Evolutionary conservation across 2,329 filamentous ascomycete species (phyloP).

Genomic region (Daldinia sp.): DNA sequence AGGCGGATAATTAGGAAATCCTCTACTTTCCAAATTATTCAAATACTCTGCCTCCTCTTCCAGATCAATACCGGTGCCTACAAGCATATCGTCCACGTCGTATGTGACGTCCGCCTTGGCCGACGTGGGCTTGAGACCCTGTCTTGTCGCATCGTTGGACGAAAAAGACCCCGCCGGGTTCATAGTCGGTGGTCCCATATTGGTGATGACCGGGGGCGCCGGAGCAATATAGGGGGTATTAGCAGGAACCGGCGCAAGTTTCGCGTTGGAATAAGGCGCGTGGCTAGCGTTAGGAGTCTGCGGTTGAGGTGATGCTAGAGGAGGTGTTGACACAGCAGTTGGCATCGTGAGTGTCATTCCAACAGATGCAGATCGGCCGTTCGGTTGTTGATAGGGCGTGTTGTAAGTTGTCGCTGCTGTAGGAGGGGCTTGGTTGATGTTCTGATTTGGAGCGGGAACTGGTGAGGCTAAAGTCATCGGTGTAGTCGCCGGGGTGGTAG

Average conservation of each 20-base stretch:
- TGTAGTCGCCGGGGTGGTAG: constrained; percentile 49
- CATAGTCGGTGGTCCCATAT: constrained; percentile 47
- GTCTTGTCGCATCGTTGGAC: constrained; percentile 46
- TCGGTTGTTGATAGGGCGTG: constrained; percentile 40
- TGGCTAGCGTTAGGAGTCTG: constrained; percentile 38
- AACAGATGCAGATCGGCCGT: constrained; percentile 37
- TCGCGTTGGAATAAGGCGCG: constrained; percentile 42
- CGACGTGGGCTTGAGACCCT: constrained; percentile 69
- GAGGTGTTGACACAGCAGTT: constrained; percentile 33
- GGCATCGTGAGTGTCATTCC: constrained; percentile 38
- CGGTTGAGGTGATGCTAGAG: constrained; percentile 32
- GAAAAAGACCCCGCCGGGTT: constrained; percentile 37
- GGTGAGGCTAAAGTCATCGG: constrained; percentile 48
- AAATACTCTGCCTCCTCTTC: constrained; percentile 86
- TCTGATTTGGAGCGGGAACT: constrained; percentile 45
- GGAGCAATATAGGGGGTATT: constrained; percentile 12
- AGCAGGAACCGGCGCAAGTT: constrained; percentile 40
- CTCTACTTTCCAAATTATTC: constrained; percentile 67
- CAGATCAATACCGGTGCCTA: constrained; percentile 85
- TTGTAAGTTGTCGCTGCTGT: constrained; percentile 51
- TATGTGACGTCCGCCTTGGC: constrained; percentile 68
- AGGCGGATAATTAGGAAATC: constrained; percentile 64
- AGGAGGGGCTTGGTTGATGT: constrained; percentile 30
- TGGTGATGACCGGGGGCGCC: constrained; percentile 38
- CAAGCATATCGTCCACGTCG: constrained; percentile 83